Evolutionary conservation across 108 stramenopile genomes (phyloP).

Genomic region (Pelagomonas calceolata): DNA sequence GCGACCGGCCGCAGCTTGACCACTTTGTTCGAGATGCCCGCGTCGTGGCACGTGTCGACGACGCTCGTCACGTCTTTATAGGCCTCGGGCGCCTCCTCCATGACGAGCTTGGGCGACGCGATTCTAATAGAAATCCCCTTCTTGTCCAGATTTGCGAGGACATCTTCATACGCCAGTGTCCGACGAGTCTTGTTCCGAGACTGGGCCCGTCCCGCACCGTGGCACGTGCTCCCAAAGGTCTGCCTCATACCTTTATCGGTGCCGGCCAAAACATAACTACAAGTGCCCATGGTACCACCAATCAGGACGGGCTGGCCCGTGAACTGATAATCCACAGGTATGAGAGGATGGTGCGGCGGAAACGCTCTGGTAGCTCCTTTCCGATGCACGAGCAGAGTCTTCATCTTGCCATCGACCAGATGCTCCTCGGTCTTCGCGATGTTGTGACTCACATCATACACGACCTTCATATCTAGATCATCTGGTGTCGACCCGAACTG

Average conservation of each 20-base stretch:
- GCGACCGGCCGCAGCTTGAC: constrained; percentile 65
- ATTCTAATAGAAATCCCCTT: constrained; percentile 70
- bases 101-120: constrained; percentile 74
- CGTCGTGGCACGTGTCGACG: constrained; percentile 68
- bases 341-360: constrained; percentile 67
- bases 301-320: constrained; percentile 71
- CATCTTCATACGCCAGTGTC: constrained; percentile 47
- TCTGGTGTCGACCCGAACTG: constrained; percentile 59
- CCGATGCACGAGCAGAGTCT: constrained; percentile 66
- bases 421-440: constrained; percentile 77
- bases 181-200: constrained; percentile 55
- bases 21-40: constrained; percentile 63
- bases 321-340: constrained; percentile 69
- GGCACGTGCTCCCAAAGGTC: constrained; percentile 74
- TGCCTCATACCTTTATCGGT: constrained; percentile 67
- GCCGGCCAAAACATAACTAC: constrained; percentile 53
- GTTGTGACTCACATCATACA: constrained; percentile 75
- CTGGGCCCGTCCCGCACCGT: constrained; percentile 70
- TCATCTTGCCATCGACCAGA: constrained; percentile 50
- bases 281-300: constrained; percentile 78
- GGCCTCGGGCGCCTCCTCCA: constrained; percentile 67
- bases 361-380: constrained; percentile 73
- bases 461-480: constrained; percentile 70
- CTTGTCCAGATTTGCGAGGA: constrained; percentile 44
- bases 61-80: constrained; percentile 66